Base-by-base conservation (phyloP, 2,329 filamentous ascomycete species). In the Dryadomyces sulphureus region DNA sequence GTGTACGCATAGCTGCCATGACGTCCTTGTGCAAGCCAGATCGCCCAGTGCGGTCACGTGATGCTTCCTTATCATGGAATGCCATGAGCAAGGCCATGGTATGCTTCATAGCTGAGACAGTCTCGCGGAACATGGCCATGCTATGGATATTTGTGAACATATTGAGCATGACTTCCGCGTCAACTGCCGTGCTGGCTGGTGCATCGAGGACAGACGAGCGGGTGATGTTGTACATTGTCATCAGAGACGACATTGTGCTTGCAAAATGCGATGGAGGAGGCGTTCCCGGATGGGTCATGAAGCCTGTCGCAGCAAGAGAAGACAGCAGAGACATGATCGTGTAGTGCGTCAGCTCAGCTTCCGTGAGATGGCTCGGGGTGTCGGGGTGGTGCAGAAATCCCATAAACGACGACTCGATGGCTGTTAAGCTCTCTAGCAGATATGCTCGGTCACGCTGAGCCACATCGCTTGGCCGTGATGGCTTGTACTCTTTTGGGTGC, bases 401-500 rank as follows among this genome's bases (percentile, higher is more conserved):
- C 7, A 58, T 55, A 4, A 72, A 56, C 0, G 67, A 65, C 48
- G 66, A 65, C 49, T 62, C 60, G 2, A 73, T 54, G n/a, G 61
- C 61, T 1, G 56, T 53, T 14, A 72, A 58, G 0, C 59, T 63
- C 46, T 72, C 66, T 0, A 63, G 48, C 1, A 69, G 59, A 45
- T 67, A 72, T 2, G 62, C 59, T 36, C 66, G 63, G 36, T 77
- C 72, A 1, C 61, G 53, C 8, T 60, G 56, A 0, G 62, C 58
- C 0, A 61, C 59, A 1, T 65, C 60, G 3, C 56, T 51, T 0
- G 63, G 52, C 24, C 65, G 68, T 19, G 57, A 49, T 1, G 67
- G 62, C 52, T 75, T 77, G 59, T 72, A 72, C 7, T 68, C 64
- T 2, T 70, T 62, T 0, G 70, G 65, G 1, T 70, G 62, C 44